A percentile compares a stretch with the other conserved stretches of the same genome.
Evolutionary conservation across 2,329 filamentous ascomycete species (phyloP).

Genomic region (Cercospora nicotianae): DNA sequence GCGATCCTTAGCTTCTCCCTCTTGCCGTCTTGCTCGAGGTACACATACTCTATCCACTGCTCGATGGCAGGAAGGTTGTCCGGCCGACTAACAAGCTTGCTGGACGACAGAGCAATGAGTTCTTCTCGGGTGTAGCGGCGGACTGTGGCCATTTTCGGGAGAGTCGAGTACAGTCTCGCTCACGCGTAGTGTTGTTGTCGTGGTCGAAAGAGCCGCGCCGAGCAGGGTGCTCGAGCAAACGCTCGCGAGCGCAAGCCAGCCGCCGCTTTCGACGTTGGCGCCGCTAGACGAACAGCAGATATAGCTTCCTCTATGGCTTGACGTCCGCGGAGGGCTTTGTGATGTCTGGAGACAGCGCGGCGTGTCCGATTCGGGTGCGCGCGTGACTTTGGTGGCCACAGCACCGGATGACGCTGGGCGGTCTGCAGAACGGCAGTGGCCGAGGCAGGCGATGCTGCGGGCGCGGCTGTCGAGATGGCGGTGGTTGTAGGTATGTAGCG

Average conservation of each 20-base stretch:
- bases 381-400: slow-evolving; percentile 1
- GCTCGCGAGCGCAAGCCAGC: not conserved
- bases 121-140: slow-evolving; percentile 73
- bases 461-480: not conserved
- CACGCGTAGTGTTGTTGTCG: not conserved
- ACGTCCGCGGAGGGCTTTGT: not conserved
- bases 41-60: slow-evolving; percentile 89
- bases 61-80: slow-evolving; percentile 76
- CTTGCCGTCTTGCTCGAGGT: slow-evolving; percentile 37
- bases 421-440: not conserved
- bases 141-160: slow-evolving; percentile 31
- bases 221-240: not conserved
- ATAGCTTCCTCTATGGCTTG: not conserved
- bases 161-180: not conserved
- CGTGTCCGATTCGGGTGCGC: not conserved
- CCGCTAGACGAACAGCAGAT: not conserved
- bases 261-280: not conserved
- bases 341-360: not conserved
- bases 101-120: slow-evolving; percentile 73
- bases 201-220: not conserved
- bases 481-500: not conserved
- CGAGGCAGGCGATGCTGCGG: not conserved
- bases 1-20: slow-evolving; percentile 43
- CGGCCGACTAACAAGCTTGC: slow-evolving; percentile 80
- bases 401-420: not conserved